These are phyloP conservation scores for Trametes elegans DNA, from an alignment of 768 basidiomycete genomes.

Conservation along the genomic window DNA sequence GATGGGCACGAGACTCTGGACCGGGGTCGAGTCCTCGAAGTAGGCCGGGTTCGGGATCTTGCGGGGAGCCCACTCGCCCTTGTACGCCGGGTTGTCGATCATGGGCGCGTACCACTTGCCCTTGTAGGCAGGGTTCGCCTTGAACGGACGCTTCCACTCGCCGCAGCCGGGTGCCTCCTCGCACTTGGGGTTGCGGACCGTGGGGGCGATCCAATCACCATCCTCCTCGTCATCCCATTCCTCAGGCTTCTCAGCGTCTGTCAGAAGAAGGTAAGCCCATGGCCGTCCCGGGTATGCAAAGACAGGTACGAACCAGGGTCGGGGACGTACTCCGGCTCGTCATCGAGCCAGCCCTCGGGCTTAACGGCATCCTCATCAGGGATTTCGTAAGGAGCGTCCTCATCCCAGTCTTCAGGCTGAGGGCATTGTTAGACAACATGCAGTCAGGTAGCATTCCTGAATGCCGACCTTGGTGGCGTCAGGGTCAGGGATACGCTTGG, in stretches of 20 bases:
- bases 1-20: constrained; percentile 83
- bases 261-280: background rate
- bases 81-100: constrained; percentile 98
- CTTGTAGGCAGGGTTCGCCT: constrained; percentile 93
- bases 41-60: constrained; percentile 88
- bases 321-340: constrained; percentile 76
- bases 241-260: constrained; percentile 91
- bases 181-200: constrained; percentile 88
- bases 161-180: constrained; percentile 91
- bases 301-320: constrained; percentile 67
- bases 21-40: constrained; percentile 85
- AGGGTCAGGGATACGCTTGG: constrained; percentile 80
- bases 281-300: background rate
- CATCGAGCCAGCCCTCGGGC: constrained; percentile 94
- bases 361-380: constrained; percentile 82
- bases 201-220: constrained; percentile 96
- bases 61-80: constrained; percentile 89
- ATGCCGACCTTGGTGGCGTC: constrained; percentile 71
- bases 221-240: constrained; percentile 99
- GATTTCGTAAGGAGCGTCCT: constrained; percentile 92
- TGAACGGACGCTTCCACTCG: constrained; percentile 86
- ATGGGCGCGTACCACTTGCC: constrained; percentile 96
- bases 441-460: background rate
- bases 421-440: background rate
- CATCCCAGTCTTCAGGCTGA: constrained; percentile 96